Evolutionary conservation across 805 yeast genomes (phyloP).

Genomic region (Zygosaccharomyces kombuchaensis): DNA sequence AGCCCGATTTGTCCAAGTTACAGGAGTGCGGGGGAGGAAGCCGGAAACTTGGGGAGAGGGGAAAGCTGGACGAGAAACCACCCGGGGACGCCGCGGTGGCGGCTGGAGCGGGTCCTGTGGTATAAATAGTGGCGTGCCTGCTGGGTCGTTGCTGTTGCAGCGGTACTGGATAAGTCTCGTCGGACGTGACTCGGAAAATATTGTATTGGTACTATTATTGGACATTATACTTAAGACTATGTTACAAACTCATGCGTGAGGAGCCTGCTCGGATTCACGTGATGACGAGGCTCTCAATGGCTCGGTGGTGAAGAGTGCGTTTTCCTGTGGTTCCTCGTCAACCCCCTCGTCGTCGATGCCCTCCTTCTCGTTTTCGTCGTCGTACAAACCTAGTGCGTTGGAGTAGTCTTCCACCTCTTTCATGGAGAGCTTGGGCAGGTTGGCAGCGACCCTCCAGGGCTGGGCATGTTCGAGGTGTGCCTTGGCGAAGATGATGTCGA

Average conservation of each 20-base stretch:
- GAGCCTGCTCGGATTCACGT: slow-evolving; percentile 7
- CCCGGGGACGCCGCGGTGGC: no score
- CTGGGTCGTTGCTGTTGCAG: no score
- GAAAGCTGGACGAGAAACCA: no score
- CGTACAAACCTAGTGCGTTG: slow-evolving; percentile 51
- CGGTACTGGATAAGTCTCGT: no score
- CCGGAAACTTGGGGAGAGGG: no score
- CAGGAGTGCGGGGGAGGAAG: no score
- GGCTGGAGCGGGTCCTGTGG: no score
- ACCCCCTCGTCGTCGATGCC: slow-evolving; percentile 21
- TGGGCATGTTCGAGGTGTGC: slow-evolving; percentile 49
- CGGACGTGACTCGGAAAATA: no score
- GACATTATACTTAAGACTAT: not conserved
- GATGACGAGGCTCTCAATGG: slow-evolving; percentile 1
- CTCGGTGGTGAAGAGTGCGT: slow-evolving; percentile 5
- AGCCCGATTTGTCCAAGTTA: no score
- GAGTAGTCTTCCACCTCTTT: slow-evolving; percentile 60
- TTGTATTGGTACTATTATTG: no score
- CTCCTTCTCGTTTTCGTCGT: slow-evolving; percentile 37
- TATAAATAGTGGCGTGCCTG: no score
- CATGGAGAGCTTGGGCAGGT: slow-evolving; percentile 52
- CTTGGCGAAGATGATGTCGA: slow-evolving; percentile 54
- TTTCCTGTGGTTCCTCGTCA: slow-evolving; percentile 14
- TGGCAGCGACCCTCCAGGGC: slow-evolving; percentile 60
- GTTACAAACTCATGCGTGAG: slow-evolving; percentile 2